Evolutionary conservation across 495 filamentous ascomycete species (phyloP), one percentile per base, ranked within the genome.

Genomic region (Penicillium subrubescens): DNA sequence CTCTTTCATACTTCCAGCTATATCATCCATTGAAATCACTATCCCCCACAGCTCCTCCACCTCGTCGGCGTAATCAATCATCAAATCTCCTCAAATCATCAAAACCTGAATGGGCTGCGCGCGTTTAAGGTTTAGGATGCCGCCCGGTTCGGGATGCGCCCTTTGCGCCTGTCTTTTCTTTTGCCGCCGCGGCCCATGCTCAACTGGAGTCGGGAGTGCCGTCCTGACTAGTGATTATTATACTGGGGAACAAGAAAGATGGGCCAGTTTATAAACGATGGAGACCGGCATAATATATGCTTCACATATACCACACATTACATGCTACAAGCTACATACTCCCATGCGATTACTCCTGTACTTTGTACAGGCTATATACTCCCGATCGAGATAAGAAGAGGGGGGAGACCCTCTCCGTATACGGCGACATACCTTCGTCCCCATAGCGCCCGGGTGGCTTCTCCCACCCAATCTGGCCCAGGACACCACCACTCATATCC

Each of bases 61-160:
- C 44, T 48, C 44, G 21, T 23, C n/a, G 8, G 19, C 11, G 44
- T 48, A 48, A 48, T 23, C 44, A 48, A 48, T 48, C 44, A 23
- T 48, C 44, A 48, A 39, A 23, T 48, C 17, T 14, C 41, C 43
- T 48, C 44, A 48, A 48, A 48, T 48, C 44, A 23, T 48, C 44
- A 48, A 21, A 23, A 7, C 21, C 48, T 52, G n/a, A 39, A 37
- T 21, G 46, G 58, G 44, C 25, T 60, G 53, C 17, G 8, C 29
- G 27, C 53, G 31, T 59, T 60, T 60, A 60, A 51, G 31, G 58
- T 60, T 60, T 50, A 31, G 58, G 58, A 44, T 31, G 58, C 48
- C 58, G 58, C 48, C 58, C 46, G 48, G 58, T 60, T 60, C 43
- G 31, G 43, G 31, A 60, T 60, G 41, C 29, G 29, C 31, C 41